Percentiles rank a stretch among this genome's conserved stretches.
phyloP scores from a whole-genome alignment of 2,329 filamentous ascomycete species.

The Zalaria obscura region DNA sequence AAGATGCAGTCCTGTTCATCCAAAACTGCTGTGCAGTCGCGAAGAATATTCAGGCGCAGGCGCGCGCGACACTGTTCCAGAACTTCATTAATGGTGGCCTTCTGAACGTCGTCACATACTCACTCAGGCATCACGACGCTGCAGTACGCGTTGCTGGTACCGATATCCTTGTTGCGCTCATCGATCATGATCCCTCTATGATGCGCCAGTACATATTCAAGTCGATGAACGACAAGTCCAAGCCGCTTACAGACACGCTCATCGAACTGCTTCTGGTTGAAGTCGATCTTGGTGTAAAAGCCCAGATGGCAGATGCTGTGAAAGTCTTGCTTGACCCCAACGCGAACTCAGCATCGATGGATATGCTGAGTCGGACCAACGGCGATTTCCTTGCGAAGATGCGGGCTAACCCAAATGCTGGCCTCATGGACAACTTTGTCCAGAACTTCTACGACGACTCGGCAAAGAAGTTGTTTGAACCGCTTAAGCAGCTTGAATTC shows the following conservation, averaged over 20 bases:
- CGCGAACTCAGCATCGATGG: slow-evolving; percentile 43
- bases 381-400: slow-evolving; percentile 55
- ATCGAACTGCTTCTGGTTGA: slow-evolving; percentile 87
- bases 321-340: slow-evolving; percentile 79
- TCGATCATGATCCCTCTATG: slow-evolving; percentile 91
- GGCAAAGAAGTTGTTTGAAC: slow-evolving; percentile 72
- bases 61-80: slow-evolving; percentile 68
- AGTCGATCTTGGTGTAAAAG: slow-evolving; percentile 85
- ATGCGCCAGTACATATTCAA: slow-evolving; percentile 88
- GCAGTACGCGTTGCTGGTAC: slow-evolving; percentile 81
- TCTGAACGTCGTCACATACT: slow-evolving; percentile 80
- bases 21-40: slow-evolving; percentile 91
- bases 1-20: slow-evolving; percentile 90
- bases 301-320: slow-evolving; percentile 87
- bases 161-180: slow-evolving; percentile 83
- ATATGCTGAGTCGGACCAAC: slow-evolving; percentile 45
- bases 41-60: slow-evolving; percentile 80
- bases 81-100: slow-evolving; percentile 84
- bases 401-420: slow-evolving; percentile 32
- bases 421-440: slow-evolving; percentile 72
- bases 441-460: slow-evolving; percentile 82
- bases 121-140: slow-evolving; percentile 71
- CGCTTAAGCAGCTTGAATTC: slow-evolving; percentile 65
- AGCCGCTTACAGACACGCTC: slow-evolving; percentile 76
- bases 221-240: slow-evolving; percentile 74